Conservation (phyloP, 2,329 filamentous ascomycete species). For the Curvularia eragrostidis region DNA sequence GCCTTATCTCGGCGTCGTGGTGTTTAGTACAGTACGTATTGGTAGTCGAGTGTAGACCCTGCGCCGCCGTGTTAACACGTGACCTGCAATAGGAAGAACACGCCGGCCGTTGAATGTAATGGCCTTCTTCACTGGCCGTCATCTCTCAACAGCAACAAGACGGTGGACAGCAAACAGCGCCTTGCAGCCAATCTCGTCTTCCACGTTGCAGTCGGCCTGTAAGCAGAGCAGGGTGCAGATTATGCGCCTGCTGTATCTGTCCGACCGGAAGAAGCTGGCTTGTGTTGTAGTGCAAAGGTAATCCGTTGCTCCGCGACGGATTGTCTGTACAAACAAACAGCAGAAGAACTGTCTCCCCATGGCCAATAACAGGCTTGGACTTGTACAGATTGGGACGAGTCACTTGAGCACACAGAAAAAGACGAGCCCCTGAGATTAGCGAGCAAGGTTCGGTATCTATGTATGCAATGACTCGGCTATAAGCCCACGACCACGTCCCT, state of each 20-base stretch:
- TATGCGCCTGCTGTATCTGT: not conserved
- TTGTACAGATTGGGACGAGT: not conserved
- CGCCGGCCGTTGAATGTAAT: not conserved
- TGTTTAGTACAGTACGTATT: not conserved
- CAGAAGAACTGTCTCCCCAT: not conserved
- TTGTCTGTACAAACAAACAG: not conserved
- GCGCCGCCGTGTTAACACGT: not conserved
- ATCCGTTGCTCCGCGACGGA: not conserved
- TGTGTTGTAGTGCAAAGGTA: not conserved
- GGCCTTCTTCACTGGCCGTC: not conserved
- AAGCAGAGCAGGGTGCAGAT: not conserved
- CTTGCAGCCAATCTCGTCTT: not conserved
- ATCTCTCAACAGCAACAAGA: not conserved
- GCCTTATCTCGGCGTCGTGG: not conserved
- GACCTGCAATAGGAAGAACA: not conserved
- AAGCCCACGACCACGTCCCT: not conserved
- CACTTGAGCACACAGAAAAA: not conserved
- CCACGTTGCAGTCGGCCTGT: not conserved
- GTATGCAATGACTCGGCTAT: slow-evolving; percentile 4
- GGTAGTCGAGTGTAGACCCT: no score
- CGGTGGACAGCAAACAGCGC: not conserved
- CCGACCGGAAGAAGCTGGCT: not conserved
- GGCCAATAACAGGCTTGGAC: not conserved
- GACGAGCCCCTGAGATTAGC: slow-evolving; percentile 17
- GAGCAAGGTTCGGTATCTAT: not conserved